phyloP scores from a whole-genome alignment of 2,329 filamentous ascomycete species.

The Aureobasidium sp. region DNA sequence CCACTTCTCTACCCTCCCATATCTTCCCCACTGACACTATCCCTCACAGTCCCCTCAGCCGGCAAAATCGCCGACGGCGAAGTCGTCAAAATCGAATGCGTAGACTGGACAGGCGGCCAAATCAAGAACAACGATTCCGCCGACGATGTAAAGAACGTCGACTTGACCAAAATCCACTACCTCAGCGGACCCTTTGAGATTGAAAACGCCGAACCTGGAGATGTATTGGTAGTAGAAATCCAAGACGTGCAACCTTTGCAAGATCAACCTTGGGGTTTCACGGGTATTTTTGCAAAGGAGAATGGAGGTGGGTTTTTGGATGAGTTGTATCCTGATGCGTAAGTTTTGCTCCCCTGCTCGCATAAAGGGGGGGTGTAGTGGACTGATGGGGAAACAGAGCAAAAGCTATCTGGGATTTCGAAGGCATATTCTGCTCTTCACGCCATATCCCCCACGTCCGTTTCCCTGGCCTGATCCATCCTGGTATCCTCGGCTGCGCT shows the following conservation, averaged over 20 bases:
- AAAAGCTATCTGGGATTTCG: constrained; percentile 70
- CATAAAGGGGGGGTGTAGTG: too few relatives aligned
- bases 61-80: constrained; percentile 72
- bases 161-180: constrained; percentile 79
- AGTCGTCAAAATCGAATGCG: constrained; percentile 86
- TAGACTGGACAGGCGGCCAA: constrained; percentile 69
- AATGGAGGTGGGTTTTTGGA: constrained; percentile 89
- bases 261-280: constrained; percentile 84
- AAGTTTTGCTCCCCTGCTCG: constrained; percentile 22
- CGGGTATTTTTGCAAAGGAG: constrained; percentile 66
- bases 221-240: constrained; percentile 79
- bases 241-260: constrained; percentile 87
- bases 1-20: too few relatives aligned
- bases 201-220: constrained; percentile 74
- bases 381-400: constrained; percentile 41
- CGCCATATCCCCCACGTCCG: constrained; percentile 81
- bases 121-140: constrained; percentile 83
- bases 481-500: constrained; percentile 83
- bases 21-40: too few relatives aligned
- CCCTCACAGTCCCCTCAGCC: constrained; percentile 59
- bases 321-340: constrained; percentile 77
- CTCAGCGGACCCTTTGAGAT: constrained; percentile 84
- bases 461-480: constrained; percentile 84
- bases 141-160: constrained; percentile 78
- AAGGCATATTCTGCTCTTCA: constrained; percentile 72